A percentile compares a stretch with the other conserved stretches of the same genome.
Conservation (phyloP, 139 green algal genomes). For the Haematococcus lacustris region DNA sequence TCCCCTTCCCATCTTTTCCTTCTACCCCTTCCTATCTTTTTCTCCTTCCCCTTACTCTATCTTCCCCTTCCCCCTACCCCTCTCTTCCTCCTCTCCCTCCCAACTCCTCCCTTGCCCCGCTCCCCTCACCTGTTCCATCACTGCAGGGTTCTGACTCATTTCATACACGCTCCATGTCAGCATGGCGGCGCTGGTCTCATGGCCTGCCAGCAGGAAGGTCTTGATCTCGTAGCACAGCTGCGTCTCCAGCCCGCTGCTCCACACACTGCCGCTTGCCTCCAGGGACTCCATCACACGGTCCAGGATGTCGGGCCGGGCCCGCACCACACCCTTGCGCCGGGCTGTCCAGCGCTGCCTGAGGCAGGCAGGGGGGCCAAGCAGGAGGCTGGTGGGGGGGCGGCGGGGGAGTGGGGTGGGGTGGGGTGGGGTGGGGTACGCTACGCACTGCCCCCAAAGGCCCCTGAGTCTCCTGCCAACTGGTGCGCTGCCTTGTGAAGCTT, state of each 20-base stretch:
- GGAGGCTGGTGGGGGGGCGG: too few relatives aligned
- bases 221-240: conserved; percentile 96
- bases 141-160: conserved; percentile 41
- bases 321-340: conserved; percentile 17
- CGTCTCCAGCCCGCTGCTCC: conserved; percentile 51
- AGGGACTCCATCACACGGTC: conserved; percentile 69
- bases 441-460: not conserved
- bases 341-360: conserved; percentile 30
- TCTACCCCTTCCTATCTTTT: not conserved
- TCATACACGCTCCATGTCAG: conserved; percentile 84
- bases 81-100: not conserved
- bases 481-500: not conserved
- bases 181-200: conserved; percentile 92
- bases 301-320: conserved; percentile 55
- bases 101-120: not conserved
- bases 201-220: conserved; percentile 91
- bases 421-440: too few relatives aligned
- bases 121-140: conserved; percentile 18
- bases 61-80: not conserved
- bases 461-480: not conserved
- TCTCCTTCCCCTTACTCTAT: not conserved
- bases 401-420: not conserved
- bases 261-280: conserved; percentile 47
- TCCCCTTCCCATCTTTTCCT: not conserved
- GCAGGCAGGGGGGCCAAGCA: conserved; percentile 2